Evolutionary conservation across 352 stramenopile species (phyloP).

Genomic region (Aphanomyces invadans): DNA sequence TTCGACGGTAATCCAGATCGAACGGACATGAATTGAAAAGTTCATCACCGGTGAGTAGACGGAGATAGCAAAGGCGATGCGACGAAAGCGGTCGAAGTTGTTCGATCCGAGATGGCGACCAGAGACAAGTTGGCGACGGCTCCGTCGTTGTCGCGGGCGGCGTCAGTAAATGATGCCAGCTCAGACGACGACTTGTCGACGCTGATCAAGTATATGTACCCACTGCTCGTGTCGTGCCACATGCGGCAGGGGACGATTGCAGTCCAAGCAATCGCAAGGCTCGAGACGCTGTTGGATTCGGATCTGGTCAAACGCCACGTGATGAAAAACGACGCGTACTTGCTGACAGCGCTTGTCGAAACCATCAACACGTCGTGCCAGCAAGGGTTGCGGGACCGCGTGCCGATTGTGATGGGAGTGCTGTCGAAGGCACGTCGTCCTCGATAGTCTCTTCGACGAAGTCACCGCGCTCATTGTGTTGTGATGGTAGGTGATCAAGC

Average conservation of each 20-base stretch:
- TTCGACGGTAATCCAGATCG: too few species aligned
- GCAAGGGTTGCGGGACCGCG: slow-evolving; percentile 67
- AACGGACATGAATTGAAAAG: too few species aligned
- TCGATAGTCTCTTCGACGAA: too few species aligned
- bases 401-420: slow-evolving; percentile 47
- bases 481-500: slow-evolving; percentile 42
- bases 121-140: too few species aligned
- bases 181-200: slow-evolving; percentile 15
- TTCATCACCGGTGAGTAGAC: too few species aligned
- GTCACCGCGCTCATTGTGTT: too few species aligned
- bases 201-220: slow-evolving; percentile 55
- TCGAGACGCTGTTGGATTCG: slow-evolving; percentile 55
- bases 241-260: slow-evolving; percentile 57
- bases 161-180: neutral
- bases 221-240: slow-evolving; percentile 67
- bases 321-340: slow-evolving; percentile 31
- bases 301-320: slow-evolving; percentile 42
- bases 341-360: slow-evolving; percentile 50
- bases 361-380: slow-evolving; percentile 63
- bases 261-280: slow-evolving; percentile 36
- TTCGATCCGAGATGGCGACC: too few species aligned
- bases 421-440: slow-evolving; percentile 57
- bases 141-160: too few species aligned
- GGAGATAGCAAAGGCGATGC: too few species aligned
- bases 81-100: too few species aligned